Evolutionary conservation across 371 early-diverging fungal genomes (phyloP), one percentile per base, ranked within the genome.

Genomic region (Lichtheimia hyalospora): DNA sequence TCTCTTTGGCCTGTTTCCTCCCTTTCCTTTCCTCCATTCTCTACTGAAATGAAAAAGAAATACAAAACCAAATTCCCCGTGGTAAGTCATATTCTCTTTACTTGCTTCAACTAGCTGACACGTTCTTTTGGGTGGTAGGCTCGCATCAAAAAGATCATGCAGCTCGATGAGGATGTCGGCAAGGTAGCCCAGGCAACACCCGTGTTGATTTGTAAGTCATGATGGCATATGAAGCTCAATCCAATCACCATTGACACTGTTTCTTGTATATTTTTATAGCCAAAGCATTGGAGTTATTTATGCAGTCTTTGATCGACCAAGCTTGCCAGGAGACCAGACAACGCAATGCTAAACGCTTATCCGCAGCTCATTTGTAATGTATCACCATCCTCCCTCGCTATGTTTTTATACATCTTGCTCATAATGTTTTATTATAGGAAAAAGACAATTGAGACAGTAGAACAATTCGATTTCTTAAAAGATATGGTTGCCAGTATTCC

Each of bases 81-180:
- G 62, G 92, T 89, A 84, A 76, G 79, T 66, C 5, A 15, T 49
- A 14, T 49, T 25, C 2, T 13, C 39, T 12, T 42, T n/a, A 39
- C 5, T 18, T 51, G 23, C 12, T 4, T 15, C 3, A 16, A 15
- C 4, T 20, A 0, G n/a, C 16, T 52, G 27, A 15, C 39, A 13
- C 49, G 49, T 64, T 53, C 2, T 59, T 41, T 43, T 18, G 52
- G 44, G 27, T 18, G 52, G 42, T 82, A 96, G 96, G 97, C 99
- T 16, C 89, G 99, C 54, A 98, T 99, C 74, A 99, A 99, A 73
- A 98, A 97, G 86, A 98, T 99, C 65, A 99, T 99, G 98, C 98
- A 99, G 69, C 82, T 90, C 72, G 98, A 99, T 81, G 99, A 99
- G 63, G 99, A 99, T 71, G 96, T 99, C n/a, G 99, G 99, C 63